These are phyloP conservation scores for Boletus fagicola DNA, from an alignment of 768 basidiomycete genomes.

Conservation along the genomic window DNA sequence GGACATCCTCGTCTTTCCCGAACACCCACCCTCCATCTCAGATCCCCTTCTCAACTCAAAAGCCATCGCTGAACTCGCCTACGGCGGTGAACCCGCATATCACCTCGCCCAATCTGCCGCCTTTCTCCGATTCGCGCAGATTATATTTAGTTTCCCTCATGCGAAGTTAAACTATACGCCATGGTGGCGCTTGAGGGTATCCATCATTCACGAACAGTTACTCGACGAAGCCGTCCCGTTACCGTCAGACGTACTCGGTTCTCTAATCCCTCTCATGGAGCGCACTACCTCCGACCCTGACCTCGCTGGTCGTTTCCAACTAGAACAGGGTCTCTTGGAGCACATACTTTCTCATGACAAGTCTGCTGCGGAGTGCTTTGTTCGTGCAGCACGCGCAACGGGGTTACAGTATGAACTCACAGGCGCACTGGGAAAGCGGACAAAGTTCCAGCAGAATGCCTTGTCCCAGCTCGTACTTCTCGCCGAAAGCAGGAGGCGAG, in stretches of 20 bases:
- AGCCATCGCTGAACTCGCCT: conserved; percentile 74
- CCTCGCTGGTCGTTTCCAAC: conserved; percentile 60
- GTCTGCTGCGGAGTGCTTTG: conserved; percentile 71
- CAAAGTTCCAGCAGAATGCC: conserved; percentile 87
- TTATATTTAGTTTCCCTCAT: conserved; percentile 58
- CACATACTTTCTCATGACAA: conserved; percentile 77
- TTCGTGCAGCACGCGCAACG: conserved; percentile 71
- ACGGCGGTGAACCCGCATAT: conserved; percentile 92
- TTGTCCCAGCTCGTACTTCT: conserved; percentile 89
- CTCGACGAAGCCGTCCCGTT: conserved; percentile 81
- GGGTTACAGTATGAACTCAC: conserved; percentile 88
- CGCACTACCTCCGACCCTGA: conserved; percentile 53
- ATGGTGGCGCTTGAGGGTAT: conserved; percentile 86
- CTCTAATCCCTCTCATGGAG: conserved; percentile 42
- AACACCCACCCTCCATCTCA: conserved; percentile 28
- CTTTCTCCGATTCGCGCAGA: conserved; percentile 73
- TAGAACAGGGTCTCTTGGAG: conserved; percentile 79
- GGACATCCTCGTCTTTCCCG: conserved; percentile 40
- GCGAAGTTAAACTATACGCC: conserved; percentile 47
- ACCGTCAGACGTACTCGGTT: conserved; percentile 40
- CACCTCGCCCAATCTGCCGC: conserved; percentile 72
- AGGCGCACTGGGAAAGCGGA: conserved; percentile 89
- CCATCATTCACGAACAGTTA: conserved; percentile 66
- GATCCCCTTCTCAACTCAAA: conserved; percentile 58
- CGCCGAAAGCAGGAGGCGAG: conserved; percentile 72